Evolutionary conservation across 2,329 filamentous ascomycete species (phyloP), one percentile per base, ranked within the genome.

Genomic region (Shiraia bambusicola): DNA sequence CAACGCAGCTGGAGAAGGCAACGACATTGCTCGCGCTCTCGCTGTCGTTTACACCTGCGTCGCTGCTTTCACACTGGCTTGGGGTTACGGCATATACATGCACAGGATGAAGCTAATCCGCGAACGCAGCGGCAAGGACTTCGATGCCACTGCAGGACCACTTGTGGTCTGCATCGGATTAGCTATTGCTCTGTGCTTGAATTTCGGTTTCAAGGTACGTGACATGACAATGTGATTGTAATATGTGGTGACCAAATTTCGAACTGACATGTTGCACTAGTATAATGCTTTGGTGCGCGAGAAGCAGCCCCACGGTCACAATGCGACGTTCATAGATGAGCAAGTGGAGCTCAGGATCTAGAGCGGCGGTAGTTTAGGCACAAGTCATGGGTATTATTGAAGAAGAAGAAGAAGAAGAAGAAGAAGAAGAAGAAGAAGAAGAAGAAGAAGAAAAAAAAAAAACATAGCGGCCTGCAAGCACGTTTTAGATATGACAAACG

Each of bases 111-210:
- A 75, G 39, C 83, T 97, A 77, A 98, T 98, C 62, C 69, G 86
- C 28, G 82, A 88, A 67, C 77, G 93, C 51, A 95, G 89, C 61
- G 90, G 89, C 8, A 92, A 86, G 68, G 91, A 97, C 58, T 94
- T 98, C 69, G 92, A 98, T 68, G 93, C 90, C 57, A 74, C 92
- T 60, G 70, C 88, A 45, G 93, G 93, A 0, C 93, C 93, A 1
- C 71, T 96, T 40, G 77, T 94, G 7, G 84, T 97, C 30, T 93
- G 88, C 60, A 70, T 86, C 27, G 87, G 90, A 3, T 67, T 98
- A 63, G 84, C 88, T 49, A 61, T 85, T 35, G 90, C 91, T 6
- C 70, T 98, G 62, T 76, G 89, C 45, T 66, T 95, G 57, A 98
- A 98, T 67, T 95, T 97, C 72, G 80, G 79, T 16, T 89, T 97